phyloP scores from a whole-genome alignment of 2,329 filamentous ascomycete species.

The Colletotrichum caudatum region DNA sequence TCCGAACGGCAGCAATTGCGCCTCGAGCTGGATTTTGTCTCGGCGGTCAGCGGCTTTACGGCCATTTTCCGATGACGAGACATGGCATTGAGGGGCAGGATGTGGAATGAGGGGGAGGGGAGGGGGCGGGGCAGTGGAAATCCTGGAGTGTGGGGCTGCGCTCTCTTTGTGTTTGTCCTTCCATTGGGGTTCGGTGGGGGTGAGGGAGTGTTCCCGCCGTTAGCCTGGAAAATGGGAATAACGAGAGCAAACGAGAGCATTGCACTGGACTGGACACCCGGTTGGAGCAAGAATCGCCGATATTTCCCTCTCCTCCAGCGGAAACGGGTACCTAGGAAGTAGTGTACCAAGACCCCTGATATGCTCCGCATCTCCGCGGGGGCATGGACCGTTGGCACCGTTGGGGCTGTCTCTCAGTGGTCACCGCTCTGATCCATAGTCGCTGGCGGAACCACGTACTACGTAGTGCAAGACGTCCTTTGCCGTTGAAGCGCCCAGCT shows the following conservation, averaged over 20 bases:
- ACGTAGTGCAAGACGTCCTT: no score
- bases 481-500: background rate
- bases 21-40: background rate
- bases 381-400: slow-evolving; percentile 15
- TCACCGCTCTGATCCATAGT: background rate
- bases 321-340: no score
- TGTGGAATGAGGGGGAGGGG: slow-evolving; percentile 29
- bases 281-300: slow-evolving; percentile 34
- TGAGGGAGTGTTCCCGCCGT: background rate
- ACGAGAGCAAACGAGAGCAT: slow-evolving; percentile 3
- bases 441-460: background rate
- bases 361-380: slow-evolving; percentile 24
- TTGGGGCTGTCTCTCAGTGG: background rate
- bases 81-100: slow-evolving; percentile 27
- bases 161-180: background rate
- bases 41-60: background rate
- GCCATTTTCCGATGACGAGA: slow-evolving; percentile 12
- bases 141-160: slow-evolving; percentile 21
- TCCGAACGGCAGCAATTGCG: background rate
- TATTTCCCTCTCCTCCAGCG: slow-evolving; percentile 11
- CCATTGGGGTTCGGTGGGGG: slow-evolving; percentile 7
- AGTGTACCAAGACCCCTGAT: background rate
- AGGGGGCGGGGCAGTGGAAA: slow-evolving; percentile 22
- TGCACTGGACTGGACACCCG: background rate
- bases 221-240: slow-evolving; percentile 29